Evolutionary conservation across 176 grass and related monocot species (phyloP).

Genomic region (Ananas comosus): DNA sequence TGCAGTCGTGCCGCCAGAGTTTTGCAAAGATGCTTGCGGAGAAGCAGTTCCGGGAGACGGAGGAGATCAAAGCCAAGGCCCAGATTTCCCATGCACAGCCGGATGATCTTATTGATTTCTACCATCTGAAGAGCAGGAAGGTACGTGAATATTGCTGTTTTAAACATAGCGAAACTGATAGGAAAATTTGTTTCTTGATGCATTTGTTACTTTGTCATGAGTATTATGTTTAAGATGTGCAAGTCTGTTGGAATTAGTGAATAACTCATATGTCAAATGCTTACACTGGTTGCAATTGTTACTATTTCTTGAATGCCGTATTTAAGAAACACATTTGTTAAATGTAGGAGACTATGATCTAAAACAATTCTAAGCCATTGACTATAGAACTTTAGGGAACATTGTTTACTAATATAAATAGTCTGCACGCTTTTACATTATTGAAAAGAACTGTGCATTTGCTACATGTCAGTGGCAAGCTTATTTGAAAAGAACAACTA

Average conservation of each 20-base stretch:
- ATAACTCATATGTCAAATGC: background rate
- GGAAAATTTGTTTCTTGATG: background rate
- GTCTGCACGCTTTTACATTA: background rate
- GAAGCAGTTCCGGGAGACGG: constrained; percentile 68
- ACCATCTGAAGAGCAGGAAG: constrained; percentile 67
- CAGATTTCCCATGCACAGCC: constrained; percentile 63
- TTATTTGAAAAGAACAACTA: background rate
- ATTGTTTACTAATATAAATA: background rate
- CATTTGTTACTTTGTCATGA: background rate
- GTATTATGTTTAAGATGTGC: background rate
- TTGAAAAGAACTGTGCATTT: background rate
- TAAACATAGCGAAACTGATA: background rate
- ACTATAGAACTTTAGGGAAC: background rate
- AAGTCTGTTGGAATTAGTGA: background rate
- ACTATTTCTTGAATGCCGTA: no score
- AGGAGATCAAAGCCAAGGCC: constrained; percentile 57
- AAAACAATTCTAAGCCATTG: no score
- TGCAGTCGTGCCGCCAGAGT: constrained; percentile 50
- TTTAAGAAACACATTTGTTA: no score
- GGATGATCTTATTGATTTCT: constrained; percentile 83
- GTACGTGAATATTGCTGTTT: constrained; percentile 20
- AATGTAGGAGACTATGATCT: no score
- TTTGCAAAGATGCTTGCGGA: constrained; percentile 69
- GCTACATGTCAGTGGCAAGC: background rate
- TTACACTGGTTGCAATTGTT: background rate